Percentiles rank a stretch among this genome's conserved stretches.
phyloP scores from a whole-genome alignment of 2,329 filamentous ascomycete genomes.

The Laburnicola sp. region DNA sequence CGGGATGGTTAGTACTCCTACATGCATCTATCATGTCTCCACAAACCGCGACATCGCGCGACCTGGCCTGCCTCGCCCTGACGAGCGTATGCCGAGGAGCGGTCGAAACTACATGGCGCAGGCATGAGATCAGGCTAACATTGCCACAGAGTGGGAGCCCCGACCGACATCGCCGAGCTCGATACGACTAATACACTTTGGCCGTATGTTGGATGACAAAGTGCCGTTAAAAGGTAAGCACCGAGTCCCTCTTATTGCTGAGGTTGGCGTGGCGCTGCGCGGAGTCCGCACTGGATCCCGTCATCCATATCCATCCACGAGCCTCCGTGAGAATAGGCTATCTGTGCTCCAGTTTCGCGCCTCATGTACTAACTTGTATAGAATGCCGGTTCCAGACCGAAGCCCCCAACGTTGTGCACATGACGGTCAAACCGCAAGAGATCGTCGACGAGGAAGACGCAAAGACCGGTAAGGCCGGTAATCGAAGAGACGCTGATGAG shows the following conservation, averaged over 20 bases:
- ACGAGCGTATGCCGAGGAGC: background rate
- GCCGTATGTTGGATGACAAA: conserved; percentile 88
- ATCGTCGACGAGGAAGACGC: conserved; percentile 78
- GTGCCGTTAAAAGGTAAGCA: conserved; percentile 75
- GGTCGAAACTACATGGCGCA: background rate
- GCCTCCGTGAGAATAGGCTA: too few relatives aligned
- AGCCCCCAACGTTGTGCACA: conserved; percentile 84
- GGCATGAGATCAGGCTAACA: conserved; percentile 24
- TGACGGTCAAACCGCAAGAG: conserved; percentile 87
- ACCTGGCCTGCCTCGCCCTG: too few relatives aligned
- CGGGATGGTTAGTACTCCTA: conserved; percentile 60
- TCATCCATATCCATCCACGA: too few relatives aligned
- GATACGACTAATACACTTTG: conserved; percentile 90
- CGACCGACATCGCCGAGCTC: conserved; percentile 83
- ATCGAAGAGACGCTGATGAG: conserved; percentile 58
- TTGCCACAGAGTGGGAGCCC: conserved; percentile 72
- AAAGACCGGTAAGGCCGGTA: conserved; percentile 63
- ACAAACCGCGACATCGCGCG: too few relatives aligned
- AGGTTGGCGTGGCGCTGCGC: conserved; percentile 22
- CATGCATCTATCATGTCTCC: background rate
- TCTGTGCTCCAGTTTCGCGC: background rate
- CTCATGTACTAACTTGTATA: conserved; percentile 43
- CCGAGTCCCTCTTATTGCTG: conserved; percentile 15
- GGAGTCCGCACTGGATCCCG: background rate
- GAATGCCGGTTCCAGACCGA: conserved; percentile 78